Evolutionary conservation across 108 stramenopile species (phyloP), one percentile per base, ranked within the genome.

Genomic region (Cyclotella cryptica): DNA sequence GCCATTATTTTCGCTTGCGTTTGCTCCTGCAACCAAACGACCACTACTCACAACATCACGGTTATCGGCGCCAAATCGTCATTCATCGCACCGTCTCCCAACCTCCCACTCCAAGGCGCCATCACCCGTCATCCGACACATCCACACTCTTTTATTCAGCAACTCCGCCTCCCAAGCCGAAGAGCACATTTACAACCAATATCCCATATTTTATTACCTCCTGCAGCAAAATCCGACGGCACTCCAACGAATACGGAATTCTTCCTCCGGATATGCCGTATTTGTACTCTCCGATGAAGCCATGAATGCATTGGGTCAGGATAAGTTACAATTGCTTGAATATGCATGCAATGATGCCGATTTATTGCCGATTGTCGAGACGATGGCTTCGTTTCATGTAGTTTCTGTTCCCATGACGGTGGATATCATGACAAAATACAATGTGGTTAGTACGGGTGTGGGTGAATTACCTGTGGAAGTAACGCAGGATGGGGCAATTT

Each of bases 381-480:
- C 24, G 13, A 67, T 75, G 40, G 54, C 43, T 19, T 47, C 54
- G 26, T 75, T 64, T 75, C 74, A 75, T 57, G 63, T 75, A 51
- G 65, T 75, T 12, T 66, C 53, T 39, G 74, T 49, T 18, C 74
- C 74, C 15, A 30, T 67, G 42, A 57, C 74, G 27, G 41, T 41
- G 44, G 74, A 67, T 10, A 44, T 66, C 8, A 66, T 75, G 74
- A 10, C 21, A 0, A 19, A 35, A n/a, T 75, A 54, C 52, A 43
- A 45, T 22, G 74, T 75, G 3, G 74, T 66, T 0, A 55, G 65
- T 35, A 75, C 74, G 49, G n/a, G 54, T 28, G 42, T 44, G 24
- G 74, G 74, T 8, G 74, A 75, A 57, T 66, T 75, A 52, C 53
- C 55, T 0, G 74, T 75, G 51, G 49, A 75, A 3, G 42, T 58